A percentile compares a stretch with the other conserved stretches of the same genome.
Conservation (phyloP, 768 basidiomycete genomes). For the Boletus coccyginus region DNA sequence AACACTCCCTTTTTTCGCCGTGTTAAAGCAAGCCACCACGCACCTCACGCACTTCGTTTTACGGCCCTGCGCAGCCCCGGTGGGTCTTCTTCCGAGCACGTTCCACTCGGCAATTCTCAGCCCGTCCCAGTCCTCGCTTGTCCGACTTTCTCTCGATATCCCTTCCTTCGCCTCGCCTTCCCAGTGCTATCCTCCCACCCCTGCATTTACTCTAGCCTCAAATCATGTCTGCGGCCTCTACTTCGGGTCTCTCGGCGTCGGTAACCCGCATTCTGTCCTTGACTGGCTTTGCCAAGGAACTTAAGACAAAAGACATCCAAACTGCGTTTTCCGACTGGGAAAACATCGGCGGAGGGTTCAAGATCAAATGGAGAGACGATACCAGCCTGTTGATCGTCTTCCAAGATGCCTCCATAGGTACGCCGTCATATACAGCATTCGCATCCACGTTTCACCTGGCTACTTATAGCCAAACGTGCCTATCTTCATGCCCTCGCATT, state of each 20-base stretch:
- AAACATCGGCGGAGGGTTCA: constrained; percentile 82
- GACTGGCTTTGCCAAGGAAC: constrained; percentile 89
- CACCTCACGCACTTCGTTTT: constrained; percentile 4
- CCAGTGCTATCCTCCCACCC: neutral
- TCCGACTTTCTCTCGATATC: constrained; percentile 16
- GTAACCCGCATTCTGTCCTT: constrained; percentile 94
- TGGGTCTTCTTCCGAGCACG: constrained; percentile 20
- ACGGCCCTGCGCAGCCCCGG: constrained; percentile 1
- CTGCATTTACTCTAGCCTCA: constrained; percentile 8
- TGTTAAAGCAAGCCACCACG: neutral
- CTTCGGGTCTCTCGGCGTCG: constrained; percentile 85
- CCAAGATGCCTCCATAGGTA: constrained; percentile 84
- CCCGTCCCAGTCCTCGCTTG: constrained; percentile 11
- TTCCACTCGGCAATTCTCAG: constrained; percentile 27
- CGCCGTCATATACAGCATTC: constrained; percentile 35
- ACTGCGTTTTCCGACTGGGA: constrained; percentile 89
- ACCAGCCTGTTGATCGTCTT: constrained; percentile 95
- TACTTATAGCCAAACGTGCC: constrained; percentile 26
- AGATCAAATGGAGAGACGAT: constrained; percentile 99
- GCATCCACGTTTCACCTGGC: neutral
- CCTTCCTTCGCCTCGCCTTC: constrained; percentile 8
- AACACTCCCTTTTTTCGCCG: constrained; percentile 25
- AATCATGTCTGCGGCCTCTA: constrained; percentile 60
- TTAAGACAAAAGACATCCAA: constrained; percentile 98
- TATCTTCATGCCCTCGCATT: constrained; percentile 88